Base-by-base conservation (phyloP, 2,329 filamentous ascomycete genomes). In the Amauroascus niger region DNA sequence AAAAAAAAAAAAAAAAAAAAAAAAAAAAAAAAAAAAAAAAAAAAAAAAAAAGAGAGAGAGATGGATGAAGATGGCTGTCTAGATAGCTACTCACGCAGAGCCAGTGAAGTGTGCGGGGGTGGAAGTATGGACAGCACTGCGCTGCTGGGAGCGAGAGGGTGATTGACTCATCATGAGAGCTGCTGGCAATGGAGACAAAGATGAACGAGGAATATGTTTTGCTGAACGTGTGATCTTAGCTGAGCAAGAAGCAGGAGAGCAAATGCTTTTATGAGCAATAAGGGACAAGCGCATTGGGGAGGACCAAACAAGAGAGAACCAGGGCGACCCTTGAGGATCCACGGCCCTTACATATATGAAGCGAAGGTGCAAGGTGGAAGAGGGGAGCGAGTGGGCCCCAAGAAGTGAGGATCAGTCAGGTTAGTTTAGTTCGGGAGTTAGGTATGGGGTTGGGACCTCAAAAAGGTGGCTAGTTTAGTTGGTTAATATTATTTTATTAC, bases 71-170 rank as follows among this genome's bases (percentile, higher is more conserved):
- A 35, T 35, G 14, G 41, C 7, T 20, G 20, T 35, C 7, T 30
- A 30, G 28, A 37, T 6, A 22, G n/a, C 3, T 14, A 65, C 68
- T 57, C 65, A 70, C 68, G 61, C 57, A 30, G 67, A 62, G 55
- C 59, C 58, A 26, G 64, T 54, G 58, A 30, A 30, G 67, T 65
- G 68, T 51, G 65, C 57, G 54, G 62, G 63, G 9, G 67, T 55
- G 39, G 66, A 67, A 52, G 66, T 64, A 48, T 70, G 68, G 55
- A 71, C 66, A 53, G 64, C 61, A 48, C 65, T 66, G 56, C 58
- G 67, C 63, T 70, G 64, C 51, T 63, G 66, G 58, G 64, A 60
- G 55, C 63, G 55, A 48, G 51, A 40, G 16, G 49, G 39, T 14
- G 32, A 44, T 20, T 57, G 55, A 57, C 49, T 55, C 57, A 59